Percentiles rank a stretch among this genome's conserved stretches.
phyloP scores from a whole-genome alignment of 257 asterid genomes.

The Solanum pennellii region DNA sequence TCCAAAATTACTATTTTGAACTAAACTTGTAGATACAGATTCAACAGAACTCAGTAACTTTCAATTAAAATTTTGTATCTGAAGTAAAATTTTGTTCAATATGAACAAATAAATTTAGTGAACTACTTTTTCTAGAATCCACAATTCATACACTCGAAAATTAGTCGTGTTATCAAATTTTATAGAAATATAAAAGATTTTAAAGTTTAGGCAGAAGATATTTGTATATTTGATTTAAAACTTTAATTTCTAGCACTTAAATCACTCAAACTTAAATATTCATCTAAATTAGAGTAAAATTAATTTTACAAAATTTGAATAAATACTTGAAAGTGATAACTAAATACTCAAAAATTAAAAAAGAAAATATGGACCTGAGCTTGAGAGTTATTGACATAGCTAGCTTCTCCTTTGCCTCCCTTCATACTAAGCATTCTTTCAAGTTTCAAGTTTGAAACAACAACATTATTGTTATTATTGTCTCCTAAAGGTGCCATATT shows the following conservation, averaged over 20 bases:
- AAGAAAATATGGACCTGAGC: constrained; percentile 47
- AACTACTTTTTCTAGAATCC: neutral
- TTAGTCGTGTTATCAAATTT: no score
- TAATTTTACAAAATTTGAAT: neutral
- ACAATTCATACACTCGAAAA: neutral
- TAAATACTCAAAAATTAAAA: neutral
- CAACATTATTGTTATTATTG: constrained; percentile 16
- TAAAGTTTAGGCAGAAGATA: neutral
- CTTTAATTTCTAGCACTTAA: neutral
- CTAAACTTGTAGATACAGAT: neutral
- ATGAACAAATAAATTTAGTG: neutral
- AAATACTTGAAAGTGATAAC: neutral
- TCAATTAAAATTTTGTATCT: neutral
- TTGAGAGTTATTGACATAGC: constrained; percentile 83
- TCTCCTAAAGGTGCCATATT: constrained; percentile 49
- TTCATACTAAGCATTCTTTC: constrained; percentile 80
- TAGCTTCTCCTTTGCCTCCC: constrained; percentile 91
- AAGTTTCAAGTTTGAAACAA: constrained; percentile 53
- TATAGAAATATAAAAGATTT: neutral
- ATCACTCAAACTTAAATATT: neutral
- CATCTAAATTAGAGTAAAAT: neutral
- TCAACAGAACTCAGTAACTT: neutral
- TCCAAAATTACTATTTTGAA: neutral
- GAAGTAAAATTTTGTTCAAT: neutral
- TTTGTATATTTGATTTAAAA: neutral